phyloP scores from a whole-genome alignment of 306 rosid species.

The Styphnolobium japonicum region DNA sequence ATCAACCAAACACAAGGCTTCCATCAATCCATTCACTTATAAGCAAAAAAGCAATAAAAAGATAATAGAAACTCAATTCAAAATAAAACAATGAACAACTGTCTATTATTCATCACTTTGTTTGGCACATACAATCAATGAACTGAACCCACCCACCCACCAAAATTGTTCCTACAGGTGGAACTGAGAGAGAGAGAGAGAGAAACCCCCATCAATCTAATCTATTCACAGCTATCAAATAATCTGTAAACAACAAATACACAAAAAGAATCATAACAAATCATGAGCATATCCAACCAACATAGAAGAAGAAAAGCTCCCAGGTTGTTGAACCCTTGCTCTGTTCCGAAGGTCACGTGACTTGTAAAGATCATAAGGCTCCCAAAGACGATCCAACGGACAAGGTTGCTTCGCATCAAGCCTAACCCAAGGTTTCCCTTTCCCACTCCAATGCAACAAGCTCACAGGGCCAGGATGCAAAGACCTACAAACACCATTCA shows the following conservation, averaged over 20 bases:
- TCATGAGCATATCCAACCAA: conserved; percentile 33
- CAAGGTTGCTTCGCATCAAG: conserved; percentile 54
- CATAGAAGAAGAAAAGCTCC: conserved; percentile 21
- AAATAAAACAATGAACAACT: not conserved
- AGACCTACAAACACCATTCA: conserved; percentile 60
- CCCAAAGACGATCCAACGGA: conserved; percentile 55
- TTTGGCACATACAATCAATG: not conserved
- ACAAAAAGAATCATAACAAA: conserved; percentile 32
- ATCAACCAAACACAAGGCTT: not conserved
- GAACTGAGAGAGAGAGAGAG: not conserved
- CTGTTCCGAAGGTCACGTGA: not conserved
- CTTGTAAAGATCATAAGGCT: conserved; percentile 58
- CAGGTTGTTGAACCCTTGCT: conserved; percentile 7
- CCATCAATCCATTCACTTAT: not conserved
- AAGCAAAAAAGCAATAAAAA: not conserved
- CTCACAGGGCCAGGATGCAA: conserved; percentile 71
- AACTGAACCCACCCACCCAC: conserved; percentile 3
- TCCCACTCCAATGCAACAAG: conserved; percentile 71
- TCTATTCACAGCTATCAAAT: conserved; percentile 48
- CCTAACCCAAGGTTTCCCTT: conserved; percentile 76
- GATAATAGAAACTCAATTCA: not conserved
- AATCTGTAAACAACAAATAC: conserved; percentile 27
- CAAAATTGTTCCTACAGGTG: conserved; percentile 24
- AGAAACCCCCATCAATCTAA: not conserved
- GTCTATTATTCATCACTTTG: not conserved